Conservation (phyloP, 768 basidiomycete genomes). For the Leccinum broughii region DNA sequence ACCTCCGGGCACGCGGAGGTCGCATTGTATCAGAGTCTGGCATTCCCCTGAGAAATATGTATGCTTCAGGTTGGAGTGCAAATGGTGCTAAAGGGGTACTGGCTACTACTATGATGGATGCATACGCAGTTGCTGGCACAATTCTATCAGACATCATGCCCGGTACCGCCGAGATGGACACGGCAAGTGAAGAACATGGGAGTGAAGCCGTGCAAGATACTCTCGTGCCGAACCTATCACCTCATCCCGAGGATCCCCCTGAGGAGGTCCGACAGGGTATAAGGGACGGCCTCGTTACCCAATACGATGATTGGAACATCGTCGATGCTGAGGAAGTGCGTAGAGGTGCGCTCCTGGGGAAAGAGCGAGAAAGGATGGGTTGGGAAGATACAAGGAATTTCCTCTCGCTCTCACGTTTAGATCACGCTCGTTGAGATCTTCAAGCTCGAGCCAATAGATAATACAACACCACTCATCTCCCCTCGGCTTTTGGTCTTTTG, state of each 20-base stretch:
- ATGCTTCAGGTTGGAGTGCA: slow-evolving; percentile 93
- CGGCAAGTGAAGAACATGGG: slow-evolving; percentile 6
- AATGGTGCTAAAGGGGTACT: slow-evolving; percentile 90
- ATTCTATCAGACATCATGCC: slow-evolving; percentile 60
- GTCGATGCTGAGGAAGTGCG: slow-evolving; percentile 72
- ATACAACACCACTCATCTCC: slow-evolving; percentile 10
- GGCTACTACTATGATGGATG: slow-evolving; percentile 91
- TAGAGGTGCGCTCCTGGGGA: slow-evolving; percentile 54
- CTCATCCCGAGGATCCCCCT: slow-evolving; percentile 48
- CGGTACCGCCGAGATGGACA: slow-evolving; percentile 6
- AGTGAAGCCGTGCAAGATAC: background rate
- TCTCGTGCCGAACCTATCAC: slow-evolving; percentile 37
- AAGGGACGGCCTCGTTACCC: slow-evolving; percentile 46
- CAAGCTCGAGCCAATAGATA: slow-evolving; percentile 5
- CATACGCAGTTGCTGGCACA: slow-evolving; percentile 74
- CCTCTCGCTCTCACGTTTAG: slow-evolving; percentile 17
- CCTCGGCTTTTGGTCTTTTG: background rate
- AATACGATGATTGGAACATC: slow-evolving; percentile 73
- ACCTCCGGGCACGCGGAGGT: slow-evolving; percentile 54
- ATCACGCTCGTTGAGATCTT: slow-evolving; percentile 8
- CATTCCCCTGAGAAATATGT: slow-evolving; percentile 57
- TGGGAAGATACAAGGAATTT: slow-evolving; percentile 58
- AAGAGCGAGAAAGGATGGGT: slow-evolving; percentile 75
- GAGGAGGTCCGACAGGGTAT: slow-evolving; percentile 46
- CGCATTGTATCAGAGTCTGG: slow-evolving; percentile 47